A percentile compares a stretch with the other conserved stretches of the same genome.
These are phyloP conservation scores for Candolleomyces aberdarensis DNA, from an alignment of 768 basidiomycete species.

Conservation along the genomic window DNA sequence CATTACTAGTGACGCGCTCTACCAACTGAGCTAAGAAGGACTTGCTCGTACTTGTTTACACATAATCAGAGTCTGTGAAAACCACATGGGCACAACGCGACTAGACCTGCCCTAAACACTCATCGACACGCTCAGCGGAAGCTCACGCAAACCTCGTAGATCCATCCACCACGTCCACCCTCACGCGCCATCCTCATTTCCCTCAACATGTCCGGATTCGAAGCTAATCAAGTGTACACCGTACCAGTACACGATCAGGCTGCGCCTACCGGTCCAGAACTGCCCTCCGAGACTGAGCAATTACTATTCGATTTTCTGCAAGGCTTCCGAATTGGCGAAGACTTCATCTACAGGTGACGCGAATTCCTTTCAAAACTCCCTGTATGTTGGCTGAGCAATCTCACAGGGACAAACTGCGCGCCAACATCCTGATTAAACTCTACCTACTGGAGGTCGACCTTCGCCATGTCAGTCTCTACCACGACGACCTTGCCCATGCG, in stretches of 20 bases:
- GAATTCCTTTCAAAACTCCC: background rate
- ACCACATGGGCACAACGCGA: slow-evolving; percentile 18
- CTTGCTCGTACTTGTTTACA: background rate
- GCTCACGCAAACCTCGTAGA: slow-evolving; percentile 4
- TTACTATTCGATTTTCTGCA: slow-evolving; percentile 83
- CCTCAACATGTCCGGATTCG: slow-evolving; percentile 79
- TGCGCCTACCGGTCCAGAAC: slow-evolving; percentile 55
- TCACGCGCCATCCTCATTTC: background rate
- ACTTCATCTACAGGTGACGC: slow-evolving; percentile 83
- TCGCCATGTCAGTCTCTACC: slow-evolving; percentile 74
- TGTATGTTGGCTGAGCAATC: slow-evolving; percentile 16
- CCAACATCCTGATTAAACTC: slow-evolving; percentile 86
- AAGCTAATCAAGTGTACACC: slow-evolving; percentile 75
- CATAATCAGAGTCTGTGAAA: background rate
- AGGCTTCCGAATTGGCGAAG: slow-evolving; percentile 83
- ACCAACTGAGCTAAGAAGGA: slow-evolving; percentile 57
- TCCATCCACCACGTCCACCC: slow-evolving; percentile 3
- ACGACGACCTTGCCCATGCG: slow-evolving; percentile 90
- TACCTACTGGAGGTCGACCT: slow-evolving; percentile 86
- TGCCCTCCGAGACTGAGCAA: slow-evolving; percentile 78
- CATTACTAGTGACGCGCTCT: slow-evolving; percentile 55
- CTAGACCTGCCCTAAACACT: slow-evolving; percentile 33
- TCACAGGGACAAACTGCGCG: slow-evolving; percentile 78
- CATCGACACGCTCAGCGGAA: slow-evolving; percentile 13
- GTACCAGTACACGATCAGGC: slow-evolving; percentile 73